Base-by-base conservation (phyloP, 2,329 filamentous ascomycete genomes). In the Trichophyton benhamiae region DNA sequence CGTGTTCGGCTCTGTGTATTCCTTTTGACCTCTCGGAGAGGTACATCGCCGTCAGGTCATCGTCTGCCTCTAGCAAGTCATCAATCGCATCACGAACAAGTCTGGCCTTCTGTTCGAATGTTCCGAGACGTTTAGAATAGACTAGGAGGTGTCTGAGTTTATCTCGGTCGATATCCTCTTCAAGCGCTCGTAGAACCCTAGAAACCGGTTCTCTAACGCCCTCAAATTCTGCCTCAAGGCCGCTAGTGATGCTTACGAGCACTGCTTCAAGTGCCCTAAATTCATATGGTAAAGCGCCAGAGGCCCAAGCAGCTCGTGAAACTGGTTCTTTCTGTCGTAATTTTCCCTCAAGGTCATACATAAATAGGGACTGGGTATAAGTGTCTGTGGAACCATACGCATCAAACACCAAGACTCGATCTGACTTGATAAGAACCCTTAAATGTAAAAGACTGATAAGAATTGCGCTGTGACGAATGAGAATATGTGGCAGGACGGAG, bases 361-460 rank as follows among this genome's bases (percentile, higher is more conserved):
- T 95, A 77, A 99, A 99, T 13, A 94, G 84, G 3, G 91, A 96
- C 73, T 97, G 94, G 36, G 92, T 91, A 70, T 96, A 96, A 0
- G 91, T 95, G 67, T 95, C 90, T 63, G 90, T 91, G 46, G 90
- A 94, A 33, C 94, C 94, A 74, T 96, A 97, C 13, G 94, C 89
- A 70, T 97, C 94, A 72, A 99, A 97, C 3, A 99, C 86, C 25
- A 99, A 83, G 5, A 99, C 91, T 25, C 91, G 87, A 70, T 99
- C 89, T 65, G 91, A 84, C 77, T 96, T 96, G 72, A 99, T 96
- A 25, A 99, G 82, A 60, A 96, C 94, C 64, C 94, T 89, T 57
- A 99, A 84, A 74, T 99, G 94, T n/a, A 97, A 83, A 9, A 99
- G 82, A 71, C 97, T 99, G 67, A 99, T 88, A 1, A 99, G 81